phyloP scores from a whole-genome alignment of 495 filamentous ascomycete genomes.

The Arthonia radiata region DNA sequence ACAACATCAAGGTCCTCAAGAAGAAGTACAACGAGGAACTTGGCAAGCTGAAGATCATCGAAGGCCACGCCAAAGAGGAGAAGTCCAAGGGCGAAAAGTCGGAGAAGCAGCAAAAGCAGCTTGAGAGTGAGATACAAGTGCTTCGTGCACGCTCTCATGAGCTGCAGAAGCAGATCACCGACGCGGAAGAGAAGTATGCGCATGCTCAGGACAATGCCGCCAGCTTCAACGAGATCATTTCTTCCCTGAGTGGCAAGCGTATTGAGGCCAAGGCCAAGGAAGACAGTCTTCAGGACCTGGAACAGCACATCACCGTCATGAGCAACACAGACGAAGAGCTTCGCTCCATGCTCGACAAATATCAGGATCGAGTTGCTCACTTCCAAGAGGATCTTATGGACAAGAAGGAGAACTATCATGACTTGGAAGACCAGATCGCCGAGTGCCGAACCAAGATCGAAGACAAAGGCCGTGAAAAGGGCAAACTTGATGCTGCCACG shows the following conservation, averaged over 20 bases:
- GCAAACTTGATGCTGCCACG: slow-evolving; percentile 65
- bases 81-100: slow-evolving; percentile 63
- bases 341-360: slow-evolving; percentile 49
- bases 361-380: slow-evolving; percentile 43
- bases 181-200: slow-evolving; percentile 27
- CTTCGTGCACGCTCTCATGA: slow-evolving; percentile 31
- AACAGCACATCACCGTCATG: slow-evolving; percentile 44
- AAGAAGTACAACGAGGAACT: slow-evolving; percentile 65
- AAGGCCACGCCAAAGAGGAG: slow-evolving; percentile 53
- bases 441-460: slow-evolving; percentile 29
- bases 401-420: slow-evolving; percentile 33
- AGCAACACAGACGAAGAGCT: slow-evolving; percentile 59
- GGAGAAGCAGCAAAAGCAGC: slow-evolving; percentile 32
- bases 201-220: slow-evolving; percentile 35
- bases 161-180: slow-evolving; percentile 28
- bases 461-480: slow-evolving; percentile 56
- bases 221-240: slow-evolving; percentile 36
- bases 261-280: slow-evolving; percentile 38
- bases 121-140: slow-evolving; percentile 49
- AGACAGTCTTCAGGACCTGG: slow-evolving; percentile 42
- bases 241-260: slow-evolving; percentile 48
- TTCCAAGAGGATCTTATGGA: slow-evolving; percentile 36
- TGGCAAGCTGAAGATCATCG: slow-evolving; percentile 38
- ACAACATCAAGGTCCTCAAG: slow-evolving; percentile 64
- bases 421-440: slow-evolving; percentile 38